Evolutionary conservation across 768 basidiomycete species (phyloP).

Genomic region (Leccinum ochraceum): DNA sequence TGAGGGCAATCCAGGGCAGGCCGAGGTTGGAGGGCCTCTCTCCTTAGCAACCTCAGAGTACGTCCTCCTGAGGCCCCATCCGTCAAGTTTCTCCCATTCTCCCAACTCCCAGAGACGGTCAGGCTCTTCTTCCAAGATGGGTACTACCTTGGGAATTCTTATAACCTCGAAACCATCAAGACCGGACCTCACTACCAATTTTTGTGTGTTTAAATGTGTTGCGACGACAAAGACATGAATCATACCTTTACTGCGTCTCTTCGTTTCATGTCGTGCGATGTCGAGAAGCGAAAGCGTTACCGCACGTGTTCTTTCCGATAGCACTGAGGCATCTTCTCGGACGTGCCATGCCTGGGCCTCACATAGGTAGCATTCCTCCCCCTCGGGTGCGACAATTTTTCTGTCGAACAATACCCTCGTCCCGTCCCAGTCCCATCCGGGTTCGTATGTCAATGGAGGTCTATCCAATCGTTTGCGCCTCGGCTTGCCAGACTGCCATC

Average conservation of each 20-base stretch:
- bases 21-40: not conserved
- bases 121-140: constrained; percentile 14
- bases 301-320: not conserved
- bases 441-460: constrained; percentile 17
- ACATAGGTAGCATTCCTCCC: not conserved
- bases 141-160: constrained; percentile 20
- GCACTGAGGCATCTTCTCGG: not conserved
- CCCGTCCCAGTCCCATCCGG: constrained; percentile 30
- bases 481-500: constrained; percentile 17
- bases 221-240: not conserved
- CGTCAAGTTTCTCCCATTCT: constrained; percentile 29
- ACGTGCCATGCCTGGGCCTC: not conserved
- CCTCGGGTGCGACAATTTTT: not conserved
- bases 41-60: constrained; percentile 27
- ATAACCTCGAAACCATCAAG: constrained; percentile 27
- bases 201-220: not conserved
- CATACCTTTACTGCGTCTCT: constrained; percentile 19
- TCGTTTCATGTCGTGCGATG: constrained; percentile 7
- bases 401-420: constrained; percentile 9
- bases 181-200: constrained; percentile 12
- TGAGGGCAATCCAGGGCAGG: not conserved
- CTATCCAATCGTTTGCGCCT: constrained; percentile 11
- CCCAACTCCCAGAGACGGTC: constrained; percentile 1
- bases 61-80: constrained; percentile 11
- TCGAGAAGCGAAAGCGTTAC: constrained; percentile 12